phyloP scores from a whole-genome alignment of 164 flowering plant species.

The Stephania japonica region DNA sequence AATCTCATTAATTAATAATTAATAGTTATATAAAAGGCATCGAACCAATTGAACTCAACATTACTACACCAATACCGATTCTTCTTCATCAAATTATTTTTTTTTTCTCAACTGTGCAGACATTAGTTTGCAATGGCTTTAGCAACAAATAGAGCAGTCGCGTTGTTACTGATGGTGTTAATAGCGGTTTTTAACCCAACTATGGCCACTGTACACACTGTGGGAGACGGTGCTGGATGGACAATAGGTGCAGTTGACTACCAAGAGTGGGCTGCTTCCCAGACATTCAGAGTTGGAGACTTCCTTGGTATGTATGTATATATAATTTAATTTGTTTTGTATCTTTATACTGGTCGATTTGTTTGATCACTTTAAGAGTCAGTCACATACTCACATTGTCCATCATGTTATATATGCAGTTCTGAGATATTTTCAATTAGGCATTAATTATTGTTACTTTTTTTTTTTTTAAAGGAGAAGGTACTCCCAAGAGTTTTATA shows the following conservation, averaged over 20 bases:
- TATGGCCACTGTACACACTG: conserved; percentile 30
- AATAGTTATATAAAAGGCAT: background rate
- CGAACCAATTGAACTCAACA: background rate
- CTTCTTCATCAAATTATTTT: background rate
- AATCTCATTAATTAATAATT: no score
- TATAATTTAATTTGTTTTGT: no score
- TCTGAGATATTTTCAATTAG: no score
- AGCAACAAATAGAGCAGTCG: background rate
- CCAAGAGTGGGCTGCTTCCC: conserved; percentile 45
- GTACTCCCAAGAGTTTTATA: no score
- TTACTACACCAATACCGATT: background rate
- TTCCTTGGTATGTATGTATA: conserved; percentile 26
- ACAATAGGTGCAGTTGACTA: conserved; percentile 43
- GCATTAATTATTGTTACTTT: no score
- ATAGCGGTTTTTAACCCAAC: background rate
- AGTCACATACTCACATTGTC: no score
- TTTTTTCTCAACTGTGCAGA: background rate
- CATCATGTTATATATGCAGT: no score
- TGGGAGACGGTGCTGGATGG: conserved; percentile 70
- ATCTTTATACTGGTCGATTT: no score
- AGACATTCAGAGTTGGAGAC: conserved; percentile 50
- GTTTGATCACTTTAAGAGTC: no score
- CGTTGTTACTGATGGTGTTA: background rate
- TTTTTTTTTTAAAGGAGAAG: no score
- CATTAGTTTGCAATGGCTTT: background rate